A percentile compares a stretch with the other conserved stretches of the same genome.
These are phyloP conservation scores for Melocanna baccifera DNA, from an alignment of 176 grass and related monocot genomes.

Conservation along the genomic window DNA sequence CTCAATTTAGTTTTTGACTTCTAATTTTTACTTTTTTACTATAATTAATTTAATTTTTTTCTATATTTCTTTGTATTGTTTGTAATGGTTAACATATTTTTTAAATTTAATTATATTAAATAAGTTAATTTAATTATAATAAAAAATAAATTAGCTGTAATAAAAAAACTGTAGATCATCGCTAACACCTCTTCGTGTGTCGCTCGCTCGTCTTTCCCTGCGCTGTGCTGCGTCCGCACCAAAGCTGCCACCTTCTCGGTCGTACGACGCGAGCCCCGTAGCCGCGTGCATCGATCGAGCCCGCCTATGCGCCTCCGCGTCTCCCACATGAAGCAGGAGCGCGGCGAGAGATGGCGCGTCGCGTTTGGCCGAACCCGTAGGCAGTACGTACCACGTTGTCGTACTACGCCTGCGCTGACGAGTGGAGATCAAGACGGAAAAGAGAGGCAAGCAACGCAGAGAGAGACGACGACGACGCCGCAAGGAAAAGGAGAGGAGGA, in stretches of 20 bases:
- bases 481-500: not conserved
- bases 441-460: slow-evolving; percentile 13
- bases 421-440: slow-evolving; percentile 14
- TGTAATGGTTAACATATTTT: too few relatives aligned
- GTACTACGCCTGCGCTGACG: not conserved
- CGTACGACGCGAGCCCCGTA: not conserved
- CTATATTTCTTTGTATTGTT: too few relatives aligned
- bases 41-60: too few relatives aligned
- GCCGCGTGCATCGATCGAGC: not conserved
- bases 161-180: too few relatives aligned
- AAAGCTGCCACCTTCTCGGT: slow-evolving; percentile 43
- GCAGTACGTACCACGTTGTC: not conserved
- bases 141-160: too few relatives aligned
- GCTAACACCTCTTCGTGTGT: too few relatives aligned
- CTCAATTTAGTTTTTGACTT: too few relatives aligned
- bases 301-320: not conserved
- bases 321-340: not conserved
- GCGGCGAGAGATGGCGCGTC: not conserved
- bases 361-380: slow-evolving; percentile 20
- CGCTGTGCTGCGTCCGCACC: not conserved
- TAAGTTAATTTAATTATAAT: too few relatives aligned
- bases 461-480: not conserved
- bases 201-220: slow-evolving; percentile 47
- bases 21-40: too few relatives aligned
- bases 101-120: too few relatives aligned